Conservation (phyloP, 2,329 filamentous ascomycete species). For the Hymenoscyphus linearis region DNA sequence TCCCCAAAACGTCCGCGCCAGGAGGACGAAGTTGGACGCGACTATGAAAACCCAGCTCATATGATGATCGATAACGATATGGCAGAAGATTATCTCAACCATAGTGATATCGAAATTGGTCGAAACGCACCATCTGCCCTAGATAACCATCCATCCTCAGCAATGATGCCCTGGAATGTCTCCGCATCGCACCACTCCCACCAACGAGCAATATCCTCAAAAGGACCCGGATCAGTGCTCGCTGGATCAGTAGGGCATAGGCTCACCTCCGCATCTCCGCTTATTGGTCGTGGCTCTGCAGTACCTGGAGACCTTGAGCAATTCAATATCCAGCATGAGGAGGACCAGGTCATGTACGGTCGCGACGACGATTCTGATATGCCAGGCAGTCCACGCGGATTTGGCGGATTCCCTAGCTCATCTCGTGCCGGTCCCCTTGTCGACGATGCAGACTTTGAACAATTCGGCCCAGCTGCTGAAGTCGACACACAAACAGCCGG, state of each 20-base stretch:
- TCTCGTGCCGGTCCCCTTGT: conserved; percentile 3
- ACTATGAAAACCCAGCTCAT: conserved; percentile 30
- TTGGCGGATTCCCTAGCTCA: conserved; percentile 11
- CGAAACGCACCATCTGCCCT: conserved; percentile 62
- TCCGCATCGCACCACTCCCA: conserved; percentile 51
- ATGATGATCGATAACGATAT: conserved; percentile 37
- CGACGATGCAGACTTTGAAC: conserved; percentile 38
- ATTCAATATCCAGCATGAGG: conserved; percentile 18
- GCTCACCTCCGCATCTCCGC: conserved; percentile 55
- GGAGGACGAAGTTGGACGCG: conserved; percentile 35
- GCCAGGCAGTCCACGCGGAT: conserved; percentile 11
- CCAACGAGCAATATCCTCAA: conserved; percentile 34
- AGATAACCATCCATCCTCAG: conserved; percentile 59
- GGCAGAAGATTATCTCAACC: conserved; percentile 21
- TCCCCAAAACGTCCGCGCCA: conserved; percentile 35
- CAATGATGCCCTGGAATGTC: conserved; percentile 63
- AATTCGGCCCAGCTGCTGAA: conserved; percentile 34
- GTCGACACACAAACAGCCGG: conserved; percentile 45
- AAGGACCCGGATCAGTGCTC: conserved; percentile 15
- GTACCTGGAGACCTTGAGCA: conserved; percentile 24
- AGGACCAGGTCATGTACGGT: conserved; percentile 25
- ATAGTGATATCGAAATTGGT: conserved; percentile 58
- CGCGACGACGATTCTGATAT: conserved; percentile 16
- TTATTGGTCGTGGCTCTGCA: conserved; percentile 44
- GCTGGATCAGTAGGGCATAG: conserved; percentile 36